Evolutionary conservation across 805 yeast genomes (phyloP), one percentile per base, ranked within the genome.

Genomic region (Vanderwaltozyma verrucispora): DNA sequence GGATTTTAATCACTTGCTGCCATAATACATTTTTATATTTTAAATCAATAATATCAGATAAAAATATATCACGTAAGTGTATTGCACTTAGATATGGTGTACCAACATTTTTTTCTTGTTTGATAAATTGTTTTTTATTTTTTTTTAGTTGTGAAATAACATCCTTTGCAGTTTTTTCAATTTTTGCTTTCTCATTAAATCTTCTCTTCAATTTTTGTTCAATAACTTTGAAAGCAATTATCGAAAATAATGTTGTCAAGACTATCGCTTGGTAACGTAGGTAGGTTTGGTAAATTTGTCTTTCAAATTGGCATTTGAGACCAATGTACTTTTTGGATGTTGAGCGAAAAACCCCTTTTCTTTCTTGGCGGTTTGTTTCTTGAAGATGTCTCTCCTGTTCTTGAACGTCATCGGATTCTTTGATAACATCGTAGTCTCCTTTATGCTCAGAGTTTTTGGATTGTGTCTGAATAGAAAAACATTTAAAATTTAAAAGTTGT

Each of bases 51-150:
- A 54, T 47, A 34, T 53, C 45, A 44, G 62, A 51, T 14, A 81
- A 60, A 30, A 78, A 66, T 40, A 74, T 69, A 53, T 82, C 92
- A 29, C 94, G 68, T 19, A 84, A 63, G 51, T 82, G 92, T 32
- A 79, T 79, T 14, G 81, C 68, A 28, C 85, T 84, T 40, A 84
- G 62, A 48, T 68, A 80, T 9, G 62, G 65, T 48, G 56, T 53
- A 13, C 61, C 65, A 18, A 54, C 56, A 33, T 45, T 42, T 3
- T 30, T 8, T 6, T 23, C 12, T 19, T 66, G 67, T 11, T 40
- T 40, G 30, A 51, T 43, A 4, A 70, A 46, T 34, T 51, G 35
- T 35, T 51, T 54, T 5, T 68, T 62, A 44, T 72, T 79, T 16
- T 60, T 63, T 45, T 68, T 69, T 39, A 82, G 64, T 47, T 68